A percentile compares a stretch with the other conserved stretches of the same genome.
Evolutionary conservation across 2,329 filamentous ascomycete genomes (phyloP).

Genomic region (Fusarium burgessii): DNA sequence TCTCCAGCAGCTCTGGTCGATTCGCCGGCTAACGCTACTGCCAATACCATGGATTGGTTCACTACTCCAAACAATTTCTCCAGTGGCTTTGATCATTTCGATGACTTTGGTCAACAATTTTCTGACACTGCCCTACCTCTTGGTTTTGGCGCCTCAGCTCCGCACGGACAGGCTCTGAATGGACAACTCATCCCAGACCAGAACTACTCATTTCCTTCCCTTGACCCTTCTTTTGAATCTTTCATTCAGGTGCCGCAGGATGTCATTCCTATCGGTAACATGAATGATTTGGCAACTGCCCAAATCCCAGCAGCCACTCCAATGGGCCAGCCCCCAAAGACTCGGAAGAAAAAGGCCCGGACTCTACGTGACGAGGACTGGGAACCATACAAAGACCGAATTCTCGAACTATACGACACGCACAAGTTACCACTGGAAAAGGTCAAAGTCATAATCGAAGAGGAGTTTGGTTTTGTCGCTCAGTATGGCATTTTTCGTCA

Average conservation of each 20-base stretch:
- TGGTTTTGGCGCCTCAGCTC: background rate
- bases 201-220: rapidly evolving
- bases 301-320: background rate
- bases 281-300: background rate
- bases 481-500: background rate
- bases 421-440: rapidly evolving
- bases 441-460: background rate
- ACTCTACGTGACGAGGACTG: background rate
- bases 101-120: background rate
- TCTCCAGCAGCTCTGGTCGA: background rate
- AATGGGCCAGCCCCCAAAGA: background rate
- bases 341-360: constrained; percentile 1
- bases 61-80: background rate
- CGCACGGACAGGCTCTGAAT: background rate
- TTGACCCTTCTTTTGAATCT: rapidly evolving
- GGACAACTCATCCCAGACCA: background rate
- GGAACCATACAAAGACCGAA: constrained; percentile 6
- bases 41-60: background rate
- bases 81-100: background rate
- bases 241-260: rapidly evolving
- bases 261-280: rapidly evolving
- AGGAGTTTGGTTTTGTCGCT: background rate
- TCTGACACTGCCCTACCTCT: background rate
- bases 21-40: background rate
- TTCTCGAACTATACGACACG: background rate